Evolutionary conservation across 208 protist species (phyloP).

Genomic region (Crithidia brevicula): DNA sequence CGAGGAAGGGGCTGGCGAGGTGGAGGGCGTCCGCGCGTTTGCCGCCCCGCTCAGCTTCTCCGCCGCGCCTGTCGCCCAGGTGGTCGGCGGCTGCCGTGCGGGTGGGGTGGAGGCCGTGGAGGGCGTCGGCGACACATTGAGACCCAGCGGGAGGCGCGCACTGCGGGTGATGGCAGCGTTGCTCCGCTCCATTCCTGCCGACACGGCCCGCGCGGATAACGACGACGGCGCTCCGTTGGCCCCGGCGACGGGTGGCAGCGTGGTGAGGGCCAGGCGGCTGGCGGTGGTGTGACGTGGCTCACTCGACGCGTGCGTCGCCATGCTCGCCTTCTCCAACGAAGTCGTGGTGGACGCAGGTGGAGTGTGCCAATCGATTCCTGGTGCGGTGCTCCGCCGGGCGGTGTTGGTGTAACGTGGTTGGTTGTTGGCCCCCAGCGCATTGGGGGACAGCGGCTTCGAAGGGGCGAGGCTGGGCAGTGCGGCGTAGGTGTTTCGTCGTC

Average conservation of each 20-base stretch:
- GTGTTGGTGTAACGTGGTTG: not conserved
- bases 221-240: not conserved
- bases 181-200: not conserved
- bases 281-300: conserved; percentile 15
- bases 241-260: not conserved
- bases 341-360: conserved; percentile 7
- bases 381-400: conserved; percentile 8
- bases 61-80: no score
- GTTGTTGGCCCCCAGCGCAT: not conserved
- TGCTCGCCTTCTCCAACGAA: conserved; percentile 2
- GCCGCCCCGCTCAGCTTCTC: no score
- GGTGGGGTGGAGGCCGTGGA: conserved; percentile 1
- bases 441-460: not conserved
- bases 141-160: not conserved
- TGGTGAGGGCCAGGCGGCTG: not conserved
- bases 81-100: not conserved
- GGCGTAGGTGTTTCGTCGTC: conserved; percentile 11
- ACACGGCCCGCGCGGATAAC: not conserved
- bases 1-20: not conserved
- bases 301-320: conserved; percentile 18
- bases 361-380: conserved; percentile 3
- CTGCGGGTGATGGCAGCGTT: conserved; percentile 12
- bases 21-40: no score
- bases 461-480: not conserved
- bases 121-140: not conserved